Percentiles rank a stretch among this genome's conserved stretches.
Conservation (phyloP, 768 basidiomycete species). For the Mycena venus region DNA sequence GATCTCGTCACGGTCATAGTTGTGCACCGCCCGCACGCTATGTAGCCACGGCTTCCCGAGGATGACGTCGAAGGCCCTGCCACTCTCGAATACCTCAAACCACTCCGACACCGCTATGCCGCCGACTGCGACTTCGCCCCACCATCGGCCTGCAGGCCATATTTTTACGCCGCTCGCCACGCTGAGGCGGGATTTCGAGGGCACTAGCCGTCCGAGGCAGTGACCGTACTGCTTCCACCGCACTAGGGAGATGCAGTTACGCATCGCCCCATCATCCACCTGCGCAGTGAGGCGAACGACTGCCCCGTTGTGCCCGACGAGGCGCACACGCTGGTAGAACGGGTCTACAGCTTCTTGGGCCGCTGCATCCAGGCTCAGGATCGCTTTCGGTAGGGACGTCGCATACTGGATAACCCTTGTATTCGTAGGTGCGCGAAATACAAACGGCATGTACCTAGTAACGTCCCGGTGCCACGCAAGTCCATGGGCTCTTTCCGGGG, state of each 20-base stretch:
- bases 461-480: slow-evolving; percentile 14
- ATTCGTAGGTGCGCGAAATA: slow-evolving; percentile 19
- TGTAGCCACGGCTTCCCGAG: slow-evolving; percentile 27
- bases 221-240: slow-evolving; percentile 18
- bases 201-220: neutral
- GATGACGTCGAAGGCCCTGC: slow-evolving; percentile 9
- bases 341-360: neutral
- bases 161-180: slow-evolving; percentile 2
- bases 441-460: slow-evolving; percentile 13
- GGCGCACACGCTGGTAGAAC: slow-evolving; percentile 18
- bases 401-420: slow-evolving; percentile 18
- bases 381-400: neutral
- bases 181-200: neutral
- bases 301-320: neutral
- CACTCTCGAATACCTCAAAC: slow-evolving; percentile 23
- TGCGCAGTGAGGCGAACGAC: slow-evolving; percentile 3
- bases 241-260: slow-evolving; percentile 16
- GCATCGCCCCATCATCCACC: slow-evolving; percentile 7
- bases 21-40: slow-evolving; percentile 14
- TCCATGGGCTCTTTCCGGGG: slow-evolving; percentile 6
- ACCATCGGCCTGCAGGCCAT: slow-evolving; percentile 16
- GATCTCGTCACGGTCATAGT: slow-evolving; percentile 20
- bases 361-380: neutral
- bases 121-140: slow-evolving; percentile 11
- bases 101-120: neutral